Evolutionary conservation across 108 stramenopile genomes (phyloP).

Genomic region (Cyclotella choctawhatcheeana): DNA sequence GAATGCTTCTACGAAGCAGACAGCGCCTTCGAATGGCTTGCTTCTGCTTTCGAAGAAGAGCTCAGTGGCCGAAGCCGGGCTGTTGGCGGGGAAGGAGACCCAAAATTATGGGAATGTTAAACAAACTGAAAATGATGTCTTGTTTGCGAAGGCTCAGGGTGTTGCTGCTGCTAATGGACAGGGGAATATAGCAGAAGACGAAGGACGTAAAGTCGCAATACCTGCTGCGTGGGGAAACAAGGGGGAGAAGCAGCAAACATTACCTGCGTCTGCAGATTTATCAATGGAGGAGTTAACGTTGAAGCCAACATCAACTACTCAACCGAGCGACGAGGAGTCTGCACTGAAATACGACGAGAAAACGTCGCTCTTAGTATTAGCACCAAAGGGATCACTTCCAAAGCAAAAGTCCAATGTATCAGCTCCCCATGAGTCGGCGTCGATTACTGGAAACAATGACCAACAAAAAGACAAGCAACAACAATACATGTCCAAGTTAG

Average conservation of each 20-base stretch:
- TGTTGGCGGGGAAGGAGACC: constrained; percentile 44
- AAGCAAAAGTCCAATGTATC: constrained; percentile 15
- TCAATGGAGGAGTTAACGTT: constrained; percentile 12
- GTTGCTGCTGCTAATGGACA: constrained; percentile 19
- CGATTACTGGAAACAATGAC: neutral
- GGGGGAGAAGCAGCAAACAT: constrained; percentile 25
- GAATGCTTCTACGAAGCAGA: constrained; percentile 7
- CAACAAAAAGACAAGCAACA: constrained; percentile 16
- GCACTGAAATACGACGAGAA: constrained; percentile 3
- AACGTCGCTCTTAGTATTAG: constrained; percentile 13
- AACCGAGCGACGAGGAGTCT: neutral
- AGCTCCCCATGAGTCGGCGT: constrained; percentile 1
- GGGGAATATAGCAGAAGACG: neutral
- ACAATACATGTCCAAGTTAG: constrained; percentile 60
- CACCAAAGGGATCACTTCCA: constrained; percentile 11
- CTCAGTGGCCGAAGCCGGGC: constrained; percentile 30
- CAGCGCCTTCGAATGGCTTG: constrained; percentile 65
- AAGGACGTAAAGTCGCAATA: constrained; percentile 5
- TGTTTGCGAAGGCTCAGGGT: constrained; percentile 32
- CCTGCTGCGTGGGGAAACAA: constrained; percentile 29
- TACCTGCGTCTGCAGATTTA: neutral
- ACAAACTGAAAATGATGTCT: constrained; percentile 46
- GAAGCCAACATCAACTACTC: neutral
- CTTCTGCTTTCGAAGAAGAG: constrained; percentile 81
- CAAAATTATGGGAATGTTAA: constrained; percentile 30